Evolutionary conservation across 169 alveolate genomes (phyloP).

Genomic region (Plasmodium gonderi): DNA sequence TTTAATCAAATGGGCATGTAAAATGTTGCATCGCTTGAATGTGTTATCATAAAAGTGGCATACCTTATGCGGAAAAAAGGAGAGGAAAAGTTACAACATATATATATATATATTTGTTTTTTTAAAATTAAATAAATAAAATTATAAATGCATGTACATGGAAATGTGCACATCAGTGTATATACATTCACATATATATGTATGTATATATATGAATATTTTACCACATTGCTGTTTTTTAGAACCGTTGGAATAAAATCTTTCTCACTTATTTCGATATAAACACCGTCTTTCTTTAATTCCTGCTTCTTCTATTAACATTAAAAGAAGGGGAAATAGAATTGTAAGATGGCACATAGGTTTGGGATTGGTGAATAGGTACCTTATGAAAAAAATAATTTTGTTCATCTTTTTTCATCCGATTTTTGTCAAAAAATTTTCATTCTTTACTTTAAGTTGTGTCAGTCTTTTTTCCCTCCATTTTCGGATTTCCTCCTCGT

Average conservation of each 20-base stretch:
- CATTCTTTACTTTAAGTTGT: conserved; percentile 41
- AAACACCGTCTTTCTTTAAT: conserved; percentile 71
- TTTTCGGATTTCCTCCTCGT: conserved; percentile 66
- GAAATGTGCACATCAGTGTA: not conserved
- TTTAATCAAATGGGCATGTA: conserved; percentile 63
- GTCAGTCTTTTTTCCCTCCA: conserved; percentile 55
- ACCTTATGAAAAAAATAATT: too few relatives aligned
- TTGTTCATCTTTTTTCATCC: not conserved
- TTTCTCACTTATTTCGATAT: conserved; percentile 56
- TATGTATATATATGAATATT: not conserved
- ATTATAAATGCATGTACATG: not conserved
- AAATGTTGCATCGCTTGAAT: conserved; percentile 59
- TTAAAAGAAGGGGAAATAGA: not conserved
- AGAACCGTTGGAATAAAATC: conserved; percentile 62
- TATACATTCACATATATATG: not conserved
- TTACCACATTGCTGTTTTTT: conserved; percentile 44
- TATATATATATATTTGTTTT: not conserved
- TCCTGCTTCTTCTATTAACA: conserved; percentile 46
- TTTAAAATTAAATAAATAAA: too few relatives aligned
- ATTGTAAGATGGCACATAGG: not conserved
- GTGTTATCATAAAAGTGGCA: conserved; percentile 71
- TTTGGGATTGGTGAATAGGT: too few relatives aligned
- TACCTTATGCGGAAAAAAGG: conserved; percentile 6
- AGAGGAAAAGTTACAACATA: not conserved
- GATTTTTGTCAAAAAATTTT: not conserved